Percentiles rank a stretch among this genome's conserved stretches.
Evolutionary conservation across 345 rosid species (phyloP).

Genomic region (Murraya koenigii): DNA sequence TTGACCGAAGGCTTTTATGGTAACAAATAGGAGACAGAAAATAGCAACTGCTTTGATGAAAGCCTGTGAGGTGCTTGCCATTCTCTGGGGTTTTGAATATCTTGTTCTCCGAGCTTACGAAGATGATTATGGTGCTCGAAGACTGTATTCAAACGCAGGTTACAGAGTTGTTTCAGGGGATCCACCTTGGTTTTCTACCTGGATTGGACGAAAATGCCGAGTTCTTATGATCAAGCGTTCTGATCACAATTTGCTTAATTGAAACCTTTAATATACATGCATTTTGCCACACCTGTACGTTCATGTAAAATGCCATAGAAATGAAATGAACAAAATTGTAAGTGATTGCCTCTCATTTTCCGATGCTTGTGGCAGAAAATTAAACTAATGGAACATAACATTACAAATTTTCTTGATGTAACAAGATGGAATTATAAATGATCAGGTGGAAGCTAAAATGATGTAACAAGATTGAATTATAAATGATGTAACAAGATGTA

Average conservation of each 20-base stretch:
- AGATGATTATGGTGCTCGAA: slow-evolving; percentile 72
- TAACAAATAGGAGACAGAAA: slow-evolving; percentile 57
- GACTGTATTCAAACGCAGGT: slow-evolving; percentile 68
- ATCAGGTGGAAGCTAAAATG: background rate
- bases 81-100: slow-evolving; percentile 57
- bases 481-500: too few relatives aligned
- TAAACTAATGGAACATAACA: background rate
- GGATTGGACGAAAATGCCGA: slow-evolving; percentile 75
- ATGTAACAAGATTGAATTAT: too few relatives aligned
- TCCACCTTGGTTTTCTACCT: slow-evolving; percentile 59
- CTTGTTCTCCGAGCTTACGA: slow-evolving; percentile 75
- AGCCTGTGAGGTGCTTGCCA: slow-evolving; percentile 65
- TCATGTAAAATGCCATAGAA: background rate
- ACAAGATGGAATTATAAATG: background rate
- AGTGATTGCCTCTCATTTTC: background rate
- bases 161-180: slow-evolving; percentile 56
- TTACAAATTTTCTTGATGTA: too few relatives aligned
- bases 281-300: background rate
- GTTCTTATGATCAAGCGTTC: slow-evolving; percentile 62
- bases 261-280: too few relatives aligned
- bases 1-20: background rate
- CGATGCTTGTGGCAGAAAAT: background rate
- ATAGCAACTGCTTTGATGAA: slow-evolving; percentile 65
- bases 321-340: background rate
- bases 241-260: background rate